Evolutionary conservation across 306 rosid species (phyloP).

Genomic region (Lathyrus oleraceus): DNA sequence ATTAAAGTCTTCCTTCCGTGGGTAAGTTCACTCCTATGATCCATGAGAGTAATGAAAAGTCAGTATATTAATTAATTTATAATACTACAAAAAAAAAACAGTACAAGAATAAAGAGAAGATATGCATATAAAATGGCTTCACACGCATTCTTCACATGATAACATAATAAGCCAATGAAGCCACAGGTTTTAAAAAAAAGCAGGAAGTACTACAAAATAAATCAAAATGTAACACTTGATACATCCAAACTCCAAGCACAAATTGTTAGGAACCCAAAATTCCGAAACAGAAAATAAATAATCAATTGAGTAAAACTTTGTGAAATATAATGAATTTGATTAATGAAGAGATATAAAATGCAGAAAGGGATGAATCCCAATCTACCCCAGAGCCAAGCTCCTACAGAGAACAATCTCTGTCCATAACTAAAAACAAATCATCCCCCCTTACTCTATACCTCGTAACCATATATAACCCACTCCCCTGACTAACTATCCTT

Average conservation of each 20-base stretch:
- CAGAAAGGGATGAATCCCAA: too few relatives aligned
- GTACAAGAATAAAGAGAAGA: constrained; percentile 22
- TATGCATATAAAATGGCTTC: constrained; percentile 15
- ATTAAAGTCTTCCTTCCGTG: constrained; percentile 82
- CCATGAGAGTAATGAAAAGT: constrained; percentile 38
- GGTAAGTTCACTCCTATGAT: constrained; percentile 75
- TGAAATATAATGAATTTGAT: too few relatives aligned
- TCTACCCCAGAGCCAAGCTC: too few relatives aligned
- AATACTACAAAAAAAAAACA: constrained; percentile 21
- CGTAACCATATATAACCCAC: too few relatives aligned
- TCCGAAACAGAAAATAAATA: too few relatives aligned
- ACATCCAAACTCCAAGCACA: constrained; percentile 12
- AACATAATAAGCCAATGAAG: constrained; percentile 25
- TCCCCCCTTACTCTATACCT: too few relatives aligned
- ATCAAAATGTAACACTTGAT: neutral
- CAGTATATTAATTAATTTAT: constrained; percentile 25
- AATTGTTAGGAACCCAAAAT: too few relatives aligned
- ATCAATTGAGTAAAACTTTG: too few relatives aligned
- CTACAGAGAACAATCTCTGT: too few relatives aligned
- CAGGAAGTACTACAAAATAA: neutral
- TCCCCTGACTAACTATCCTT: too few relatives aligned
- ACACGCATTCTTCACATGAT: constrained; percentile 14
- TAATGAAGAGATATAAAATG: too few relatives aligned
- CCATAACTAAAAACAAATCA: too few relatives aligned
- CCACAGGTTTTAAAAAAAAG: neutral